Evolutionary conservation across 805 yeast genomes (phyloP).

Genomic region (Kregervanrija pseudodelftensis): DNA sequence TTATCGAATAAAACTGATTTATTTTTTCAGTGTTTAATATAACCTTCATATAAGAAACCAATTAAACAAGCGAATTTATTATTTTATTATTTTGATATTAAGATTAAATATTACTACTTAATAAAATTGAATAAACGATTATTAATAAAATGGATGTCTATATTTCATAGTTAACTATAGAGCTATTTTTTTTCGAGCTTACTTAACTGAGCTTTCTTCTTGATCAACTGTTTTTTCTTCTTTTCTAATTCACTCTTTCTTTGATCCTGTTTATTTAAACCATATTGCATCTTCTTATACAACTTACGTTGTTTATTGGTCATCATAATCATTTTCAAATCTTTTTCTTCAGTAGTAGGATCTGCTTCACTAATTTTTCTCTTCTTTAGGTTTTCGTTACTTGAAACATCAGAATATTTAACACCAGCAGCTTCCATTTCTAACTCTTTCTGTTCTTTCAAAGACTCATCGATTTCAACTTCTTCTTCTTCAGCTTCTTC

Average conservation of each 20-base stretch:
- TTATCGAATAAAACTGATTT: no score
- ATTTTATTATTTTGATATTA: no score
- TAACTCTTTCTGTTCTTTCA: constrained; percentile 67
- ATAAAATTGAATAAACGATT: no score
- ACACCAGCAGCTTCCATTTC: constrained; percentile 90
- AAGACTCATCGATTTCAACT: constrained; percentile 35
- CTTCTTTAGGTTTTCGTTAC: constrained; percentile 22
- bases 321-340: constrained; percentile 95
- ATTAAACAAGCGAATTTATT: no score
- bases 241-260: constrained; percentile 61
- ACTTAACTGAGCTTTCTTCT: constrained; percentile 38
- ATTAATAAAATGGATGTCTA: no score
- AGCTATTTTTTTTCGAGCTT: constrained; percentile 2
- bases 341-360: constrained; percentile 71
- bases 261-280: constrained; percentile 73
- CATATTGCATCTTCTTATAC: constrained; percentile 92
- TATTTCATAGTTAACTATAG: no score
- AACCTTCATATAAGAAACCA: no score
- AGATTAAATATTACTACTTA: no score
- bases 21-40: no score
- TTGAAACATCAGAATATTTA: constrained; percentile 53
- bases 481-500: constrained; percentile 42
- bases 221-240: constrained; percentile 64
- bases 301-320: constrained; percentile 89
- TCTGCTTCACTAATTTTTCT: constrained; percentile 35